Evolutionary conservation across 2,329 filamentous ascomycete genomes (phyloP), one percentile per base, ranked within the genome.

Genomic region (Cercospora janseana): DNA sequence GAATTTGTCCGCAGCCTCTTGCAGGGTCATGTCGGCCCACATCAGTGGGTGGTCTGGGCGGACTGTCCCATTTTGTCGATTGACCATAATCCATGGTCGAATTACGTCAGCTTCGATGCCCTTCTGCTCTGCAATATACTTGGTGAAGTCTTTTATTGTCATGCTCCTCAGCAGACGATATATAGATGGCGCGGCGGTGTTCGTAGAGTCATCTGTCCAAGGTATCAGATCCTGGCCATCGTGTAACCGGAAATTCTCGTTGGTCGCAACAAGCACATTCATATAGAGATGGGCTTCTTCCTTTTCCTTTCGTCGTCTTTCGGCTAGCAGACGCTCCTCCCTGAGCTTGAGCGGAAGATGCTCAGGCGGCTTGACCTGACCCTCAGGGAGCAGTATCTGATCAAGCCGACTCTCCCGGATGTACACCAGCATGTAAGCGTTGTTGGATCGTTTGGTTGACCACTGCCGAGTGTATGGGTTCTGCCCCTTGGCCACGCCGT

Each of bases 401-500:
- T 95, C 87, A n/a, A 95, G 72, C 49, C 85, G 82, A 44, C 85
- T 87, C 67, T 95, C 88, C 37, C 93, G 85, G 58, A 98, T 89
- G 66, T 98, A 98, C 2, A 98, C 94, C 76, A 98, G 73, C 93
- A 98, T 98, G 76, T 98, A 98, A 4, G 93, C 94, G 68, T 91
- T 98, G 79, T 85, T 86, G 2, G 81, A 85, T 38, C 82, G 75
- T 63, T 86, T 86, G 3, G 80, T 78, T 2, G 82, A 84, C 68
- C 80, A 77, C 15, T 79, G 79, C 29, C 81, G 72, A 7, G 81
- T 82, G 62, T 84, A 85, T 2, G 81, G 82, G 60, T 85, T 85
- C 49, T 82, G 75, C 49, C 81, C 76, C 42, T 77, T 78, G 26
- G 73, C 72, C 6, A 81, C 81, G 54, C 78, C 72, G 46, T 78